These are phyloP conservation scores for Pythium insidiosum DNA, from an alignment of 352 stramenopile genomes.

Conservation along the genomic window DNA sequence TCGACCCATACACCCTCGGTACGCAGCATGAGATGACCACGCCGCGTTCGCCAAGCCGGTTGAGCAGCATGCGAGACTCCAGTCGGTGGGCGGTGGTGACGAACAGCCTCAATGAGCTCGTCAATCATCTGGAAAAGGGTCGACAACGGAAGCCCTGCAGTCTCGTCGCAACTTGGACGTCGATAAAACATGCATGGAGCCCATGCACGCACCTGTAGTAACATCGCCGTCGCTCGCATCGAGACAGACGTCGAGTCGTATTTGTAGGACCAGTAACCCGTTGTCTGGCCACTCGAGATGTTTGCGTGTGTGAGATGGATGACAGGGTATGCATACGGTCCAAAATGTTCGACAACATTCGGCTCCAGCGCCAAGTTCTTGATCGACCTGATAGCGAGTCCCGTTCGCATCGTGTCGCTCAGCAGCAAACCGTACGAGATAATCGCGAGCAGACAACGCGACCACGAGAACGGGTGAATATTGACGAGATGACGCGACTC, in stretches of 20 bases:
- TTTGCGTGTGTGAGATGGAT: constrained; percentile 8
- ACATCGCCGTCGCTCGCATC: constrained; percentile 5
- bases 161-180: constrained; percentile 2
- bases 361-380: constrained; percentile 1
- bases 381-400: constrained; percentile 1
- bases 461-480: constrained; percentile 10
- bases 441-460: constrained; percentile 5
- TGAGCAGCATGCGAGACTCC: neutral
- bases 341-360: neutral
- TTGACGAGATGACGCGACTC: neutral
- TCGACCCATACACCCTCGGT: constrained; percentile 5
- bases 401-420: constrained; percentile 8
- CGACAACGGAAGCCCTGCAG: neutral
- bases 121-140: constrained; percentile 5
- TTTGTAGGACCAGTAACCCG: constrained; percentile 8
- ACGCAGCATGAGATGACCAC: constrained; percentile 1
- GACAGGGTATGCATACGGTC: constrained; percentile 3
- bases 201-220: constrained; percentile 3
- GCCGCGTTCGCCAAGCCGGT: no score
- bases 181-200: constrained; percentile 8
- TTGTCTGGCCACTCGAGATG: neutral
- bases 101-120: constrained; percentile 1
- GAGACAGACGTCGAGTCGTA: constrained; percentile 15
- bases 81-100: neutral
- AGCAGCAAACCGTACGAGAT: constrained; percentile 13